Evolutionary conservation across 805 yeast genomes (phyloP), one percentile per base, ranked within the genome.

Genomic region (Myxozyma geophila): DNA sequence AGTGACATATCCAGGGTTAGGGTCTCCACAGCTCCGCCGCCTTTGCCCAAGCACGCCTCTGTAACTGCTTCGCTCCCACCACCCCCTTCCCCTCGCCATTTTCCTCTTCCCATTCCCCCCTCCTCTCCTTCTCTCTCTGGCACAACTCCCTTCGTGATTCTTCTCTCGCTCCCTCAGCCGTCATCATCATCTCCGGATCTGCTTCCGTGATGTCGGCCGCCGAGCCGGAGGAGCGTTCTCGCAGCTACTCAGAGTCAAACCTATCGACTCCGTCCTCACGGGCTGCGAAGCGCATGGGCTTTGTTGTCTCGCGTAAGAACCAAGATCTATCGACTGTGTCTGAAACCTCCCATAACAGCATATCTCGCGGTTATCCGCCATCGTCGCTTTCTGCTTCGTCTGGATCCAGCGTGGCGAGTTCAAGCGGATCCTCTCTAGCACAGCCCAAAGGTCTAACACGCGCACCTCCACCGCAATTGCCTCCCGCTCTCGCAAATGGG

Each of bases 261-360:
- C 19, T 59, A 44, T 54, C 57, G 49, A 57, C 33, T 28, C 57
- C 54, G 50, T 64, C 60, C 28, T 33, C 59, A 23, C 67, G 57
- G 37, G 62, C 70, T 15, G 61, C 65, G 10, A 70, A 69, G 63
- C 67, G 72, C 9, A 70, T 70, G 72, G 72, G 72, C n/a, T 58
- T 70, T 37, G 69, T 70, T 35, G 68, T 62, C 41, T 40, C 61
- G n/a, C 65, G 68, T 23, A 60, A 56, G 33, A 43, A 48, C 23
- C 53, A 50, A 41, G 71, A 68, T 41, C 66, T 69, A n/a, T 53
- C 63, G 33, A 53, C 67, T 33, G 68, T 62, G 17, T 37, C 59
- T 12, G 67, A 59, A 49, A 12, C 33, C 12, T 33, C 50, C 9
- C 12, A 6, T 53, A 1, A 33, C 15, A 19, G 5, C 47, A 12